Conservation (phyloP, 2,329 filamentous ascomycete genomes). For the Pestalotiopsis sp. region DNA sequence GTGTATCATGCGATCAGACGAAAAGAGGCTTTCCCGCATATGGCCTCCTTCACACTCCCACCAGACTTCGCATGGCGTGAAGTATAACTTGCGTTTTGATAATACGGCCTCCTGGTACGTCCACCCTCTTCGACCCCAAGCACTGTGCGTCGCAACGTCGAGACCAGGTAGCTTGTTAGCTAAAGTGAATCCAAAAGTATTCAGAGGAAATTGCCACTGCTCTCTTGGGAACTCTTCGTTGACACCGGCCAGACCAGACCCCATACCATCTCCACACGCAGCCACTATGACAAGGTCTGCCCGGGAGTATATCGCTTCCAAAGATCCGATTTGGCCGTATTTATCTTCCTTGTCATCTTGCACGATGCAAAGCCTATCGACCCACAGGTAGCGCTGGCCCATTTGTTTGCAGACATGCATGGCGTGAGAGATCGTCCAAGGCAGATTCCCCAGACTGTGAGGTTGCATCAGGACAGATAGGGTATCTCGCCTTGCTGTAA, state of each 20-base stretch:
- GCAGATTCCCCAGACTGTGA: background rate
- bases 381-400: background rate
- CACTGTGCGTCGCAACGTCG: background rate
- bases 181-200: background rate
- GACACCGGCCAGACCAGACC: background rate
- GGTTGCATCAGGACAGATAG: background rate
- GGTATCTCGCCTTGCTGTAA: background rate
- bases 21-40: background rate
- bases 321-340: background rate
- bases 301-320: background rate
- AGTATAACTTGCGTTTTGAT: background rate
- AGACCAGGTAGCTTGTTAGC: background rate
- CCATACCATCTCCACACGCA: background rate
- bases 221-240: background rate
- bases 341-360: background rate
- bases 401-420: background rate
- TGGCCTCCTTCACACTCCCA: background rate
- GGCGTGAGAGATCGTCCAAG: background rate
- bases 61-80: background rate
- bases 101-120: background rate
- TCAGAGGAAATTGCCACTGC: background rate
- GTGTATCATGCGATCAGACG: background rate
- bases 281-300: background rate
- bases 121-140: background rate
- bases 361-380: background rate